Base-by-base conservation (phyloP, 768 basidiomycete genomes). In the Suillus placidus region DNA sequence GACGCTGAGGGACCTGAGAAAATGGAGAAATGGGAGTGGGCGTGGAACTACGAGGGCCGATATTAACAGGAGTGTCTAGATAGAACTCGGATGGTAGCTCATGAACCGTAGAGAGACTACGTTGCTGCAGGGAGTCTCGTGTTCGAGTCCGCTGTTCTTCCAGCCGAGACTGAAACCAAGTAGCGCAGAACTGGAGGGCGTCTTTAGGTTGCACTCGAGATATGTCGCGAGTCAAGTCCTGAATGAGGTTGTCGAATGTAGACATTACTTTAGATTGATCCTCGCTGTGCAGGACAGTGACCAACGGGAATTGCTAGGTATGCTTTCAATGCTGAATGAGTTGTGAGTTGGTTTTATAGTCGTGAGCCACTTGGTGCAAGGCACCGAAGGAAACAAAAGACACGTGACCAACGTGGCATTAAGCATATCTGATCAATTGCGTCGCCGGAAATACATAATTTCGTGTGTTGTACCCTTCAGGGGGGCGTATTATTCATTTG, bases 101-200 rank as follows among this genome's bases (percentile, higher is more conserved):
- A 47, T 82, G 77, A 38, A 82, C 80, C 30, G 84, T 76, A 10
- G 87, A 83, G 63, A 80, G 77, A 47, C 82, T 77, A 58, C 85
- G 85, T 60, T 83, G 85, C 2, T 85, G 76, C 34, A 91, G 83
- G 40, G 84, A 76, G 80, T 92, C 88, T 69, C 93, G 84, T 30
- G 85, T 87, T 68, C 90, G 85, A 52, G 86, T 83, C 64, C 94
- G 85, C 73, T 96, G 94, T 73, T 94, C 92, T 69, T 94, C 91
- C 60, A 96, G 83, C 63, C 93, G 87, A 67, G 85, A 84, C 75
- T 95, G 92, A 79, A 99, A 98, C 95, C 95, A 99, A 72, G 89
- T 94, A 56, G 96, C 89, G 72, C 91, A 93, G 78, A 91, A 95
- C 78, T 98, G 97, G 55, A 97, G 88, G 5, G 90, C 87, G 74